These are phyloP conservation scores for Trichaptum fuscoviolaceum DNA, from an alignment of 768 basidiomycete genomes.

Conservation along the genomic window DNA sequence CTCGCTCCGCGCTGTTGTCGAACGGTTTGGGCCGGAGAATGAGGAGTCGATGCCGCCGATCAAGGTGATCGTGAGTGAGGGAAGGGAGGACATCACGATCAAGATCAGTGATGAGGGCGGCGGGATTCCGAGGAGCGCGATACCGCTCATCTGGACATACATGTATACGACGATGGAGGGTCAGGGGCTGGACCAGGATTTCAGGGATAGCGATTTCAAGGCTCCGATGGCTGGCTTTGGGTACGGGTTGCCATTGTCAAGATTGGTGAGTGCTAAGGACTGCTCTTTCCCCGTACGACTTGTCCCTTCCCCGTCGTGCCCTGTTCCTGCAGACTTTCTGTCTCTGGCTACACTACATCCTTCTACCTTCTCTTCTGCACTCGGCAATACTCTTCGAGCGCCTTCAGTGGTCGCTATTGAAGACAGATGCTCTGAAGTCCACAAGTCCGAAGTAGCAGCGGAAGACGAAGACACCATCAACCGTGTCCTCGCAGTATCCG, in stretches of 20 bases:
- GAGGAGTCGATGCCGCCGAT: conserved; percentile 83
- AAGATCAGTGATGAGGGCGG: conserved; percentile 98
- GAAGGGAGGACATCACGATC: conserved; percentile 98
- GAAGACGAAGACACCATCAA: background rate
- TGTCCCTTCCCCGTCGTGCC: background rate
- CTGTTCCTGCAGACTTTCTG: background rate
- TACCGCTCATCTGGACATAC: conserved; percentile 97
- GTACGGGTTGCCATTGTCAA: conserved; percentile 87
- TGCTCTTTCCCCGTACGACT: background rate
- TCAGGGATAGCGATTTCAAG: conserved; percentile 85
- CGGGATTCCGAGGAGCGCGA: conserved; percentile 82
- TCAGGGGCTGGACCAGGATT: conserved; percentile 69
- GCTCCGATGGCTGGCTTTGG: conserved; percentile 98
- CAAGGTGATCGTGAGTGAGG: conserved; percentile 92
- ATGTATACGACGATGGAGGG: conserved; percentile 88
- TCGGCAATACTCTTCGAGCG: background rate
- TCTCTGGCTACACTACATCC: background rate
- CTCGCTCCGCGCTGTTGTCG: conserved; percentile 93
- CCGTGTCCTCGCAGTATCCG: background rate
- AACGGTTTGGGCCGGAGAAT: conserved; percentile 78
- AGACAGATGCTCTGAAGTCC: background rate
- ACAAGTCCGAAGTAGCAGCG: background rate
- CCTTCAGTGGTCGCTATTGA: background rate
- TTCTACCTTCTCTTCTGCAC: background rate
- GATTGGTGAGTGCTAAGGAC: conserved; percentile 54